A percentile compares a stretch with the other conserved stretches of the same genome.
phyloP scores from a whole-genome alignment of 495 filamentous ascomycete genomes.

The Penicillium soppii region DNA sequence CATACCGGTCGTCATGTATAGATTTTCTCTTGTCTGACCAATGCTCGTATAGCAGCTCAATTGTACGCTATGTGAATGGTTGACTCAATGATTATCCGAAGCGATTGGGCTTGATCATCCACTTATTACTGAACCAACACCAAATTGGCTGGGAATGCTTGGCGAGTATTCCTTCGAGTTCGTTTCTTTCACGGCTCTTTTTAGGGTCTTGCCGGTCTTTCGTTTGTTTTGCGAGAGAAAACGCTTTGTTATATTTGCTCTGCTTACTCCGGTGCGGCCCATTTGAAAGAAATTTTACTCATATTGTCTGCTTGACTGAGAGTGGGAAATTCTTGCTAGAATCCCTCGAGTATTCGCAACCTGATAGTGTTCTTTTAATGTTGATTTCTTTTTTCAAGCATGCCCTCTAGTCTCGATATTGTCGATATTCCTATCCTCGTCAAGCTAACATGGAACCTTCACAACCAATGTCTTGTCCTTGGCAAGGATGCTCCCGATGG shows the following conservation, averaged over 20 bases:
- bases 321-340: not conserved
- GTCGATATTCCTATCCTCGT: slow-evolving; percentile 31
- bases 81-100: not conserved
- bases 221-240: not conserved
- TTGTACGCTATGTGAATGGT: not conserved
- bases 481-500: slow-evolving; percentile 35
- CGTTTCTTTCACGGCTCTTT: not conserved
- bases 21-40: not conserved
- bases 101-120: not conserved
- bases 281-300: not conserved
- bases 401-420: slow-evolving; percentile 24
- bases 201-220: not conserved
- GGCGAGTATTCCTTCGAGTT: not conserved
- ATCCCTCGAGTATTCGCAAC: not conserved
- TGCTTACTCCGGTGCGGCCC: not conserved
- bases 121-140: not conserved
- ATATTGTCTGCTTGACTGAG: not conserved
- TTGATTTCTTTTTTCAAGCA: slow-evolving; percentile 3
- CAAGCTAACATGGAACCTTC: slow-evolving; percentile 36
- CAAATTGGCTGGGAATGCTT: not conserved
- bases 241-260: slow-evolving; percentile 3
- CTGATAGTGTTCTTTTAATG: no score
- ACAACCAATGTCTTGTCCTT: slow-evolving; percentile 34
- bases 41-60: not conserved
- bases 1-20: not conserved